Evolutionary conservation across 106 monocot genomes (phyloP).

Genomic region (Chionographis japonica): DNA sequence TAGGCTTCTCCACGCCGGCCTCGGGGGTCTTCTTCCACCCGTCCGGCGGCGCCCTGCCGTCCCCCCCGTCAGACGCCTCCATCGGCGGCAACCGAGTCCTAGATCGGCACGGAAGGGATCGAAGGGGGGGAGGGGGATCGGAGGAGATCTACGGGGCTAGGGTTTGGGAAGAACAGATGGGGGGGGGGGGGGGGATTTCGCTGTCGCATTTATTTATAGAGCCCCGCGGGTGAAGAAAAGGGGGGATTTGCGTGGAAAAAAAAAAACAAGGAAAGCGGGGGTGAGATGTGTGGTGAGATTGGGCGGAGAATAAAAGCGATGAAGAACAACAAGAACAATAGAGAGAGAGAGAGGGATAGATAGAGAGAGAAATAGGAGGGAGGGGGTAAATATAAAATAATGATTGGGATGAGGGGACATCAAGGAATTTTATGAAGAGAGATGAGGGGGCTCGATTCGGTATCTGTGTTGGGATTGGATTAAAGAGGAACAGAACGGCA

Average conservation of each 20-base stretch:
- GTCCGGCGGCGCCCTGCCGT: neutral
- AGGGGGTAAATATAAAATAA: neutral
- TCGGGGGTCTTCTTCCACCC: constrained; percentile 27
- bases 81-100: constrained; percentile 17
- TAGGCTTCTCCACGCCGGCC: constrained; percentile 32
- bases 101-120: neutral
- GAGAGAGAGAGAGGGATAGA: neutral
- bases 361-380: neutral
- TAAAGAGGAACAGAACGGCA: neutral
- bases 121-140: neutral
- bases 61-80: constrained; percentile 31
- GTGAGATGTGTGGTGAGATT: constrained; percentile 30
- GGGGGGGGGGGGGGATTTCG: neutral
- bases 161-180: neutral
- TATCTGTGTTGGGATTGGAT: constrained; percentile 7
- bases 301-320: constrained; percentile 8
- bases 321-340: constrained; percentile 7
- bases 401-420: too few relatives aligned
- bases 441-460: neutral
- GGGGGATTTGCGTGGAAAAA: constrained; percentile 6
- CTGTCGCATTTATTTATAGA: constrained; percentile 14
- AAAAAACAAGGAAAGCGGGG: neutral
- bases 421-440: too few relatives aligned
- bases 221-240: constrained; percentile 3
- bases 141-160: constrained; percentile 4